phyloP scores from a whole-genome alignment of 768 basidiomycete species.

The Suillus fuscotomentosus region DNA sequence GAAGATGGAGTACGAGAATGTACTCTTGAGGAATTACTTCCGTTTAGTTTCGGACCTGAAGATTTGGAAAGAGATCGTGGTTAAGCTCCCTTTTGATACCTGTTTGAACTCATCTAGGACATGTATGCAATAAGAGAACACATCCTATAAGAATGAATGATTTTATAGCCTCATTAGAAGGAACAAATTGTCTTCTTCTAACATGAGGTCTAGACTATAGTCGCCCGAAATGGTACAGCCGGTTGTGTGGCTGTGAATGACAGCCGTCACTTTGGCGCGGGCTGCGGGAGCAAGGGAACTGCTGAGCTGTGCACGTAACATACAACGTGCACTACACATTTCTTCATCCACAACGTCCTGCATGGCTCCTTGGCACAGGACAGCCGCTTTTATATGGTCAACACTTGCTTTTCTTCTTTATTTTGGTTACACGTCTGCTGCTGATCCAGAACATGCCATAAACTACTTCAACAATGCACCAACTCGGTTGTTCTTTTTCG shows the following conservation, averaged over 20 bases:
- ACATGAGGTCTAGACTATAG: background rate
- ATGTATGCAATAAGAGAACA: background rate
- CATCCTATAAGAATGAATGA: background rate
- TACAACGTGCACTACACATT: background rate
- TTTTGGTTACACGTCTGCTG: conserved; percentile 29
- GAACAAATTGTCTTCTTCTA: background rate
- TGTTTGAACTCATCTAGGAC: background rate
- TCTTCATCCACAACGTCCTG: conserved; percentile 13
- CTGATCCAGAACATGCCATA: conserved; percentile 48
- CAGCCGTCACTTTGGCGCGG: background rate
- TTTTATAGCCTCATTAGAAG: background rate
- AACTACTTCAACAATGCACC: conserved; percentile 71
- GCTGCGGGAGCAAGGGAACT: background rate
- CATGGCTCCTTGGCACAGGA: conserved; percentile 29
- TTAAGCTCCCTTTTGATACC: background rate
- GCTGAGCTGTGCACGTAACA: background rate
- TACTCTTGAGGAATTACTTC: conserved; percentile 72
- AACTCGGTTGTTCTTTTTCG: conserved; percentile 83
- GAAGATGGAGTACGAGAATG: conserved; percentile 52
- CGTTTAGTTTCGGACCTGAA: conserved; percentile 88
- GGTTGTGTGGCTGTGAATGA: background rate
- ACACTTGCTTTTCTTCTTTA: conserved; percentile 21
- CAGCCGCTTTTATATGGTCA: conserved; percentile 25
- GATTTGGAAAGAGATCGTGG: conserved; percentile 45
- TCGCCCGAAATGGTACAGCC: background rate